Evolutionary conservation across 176 grass and related monocot genomes (phyloP), one percentile per base, ranked within the genome.

Genomic region (Puya raimondii): DNA sequence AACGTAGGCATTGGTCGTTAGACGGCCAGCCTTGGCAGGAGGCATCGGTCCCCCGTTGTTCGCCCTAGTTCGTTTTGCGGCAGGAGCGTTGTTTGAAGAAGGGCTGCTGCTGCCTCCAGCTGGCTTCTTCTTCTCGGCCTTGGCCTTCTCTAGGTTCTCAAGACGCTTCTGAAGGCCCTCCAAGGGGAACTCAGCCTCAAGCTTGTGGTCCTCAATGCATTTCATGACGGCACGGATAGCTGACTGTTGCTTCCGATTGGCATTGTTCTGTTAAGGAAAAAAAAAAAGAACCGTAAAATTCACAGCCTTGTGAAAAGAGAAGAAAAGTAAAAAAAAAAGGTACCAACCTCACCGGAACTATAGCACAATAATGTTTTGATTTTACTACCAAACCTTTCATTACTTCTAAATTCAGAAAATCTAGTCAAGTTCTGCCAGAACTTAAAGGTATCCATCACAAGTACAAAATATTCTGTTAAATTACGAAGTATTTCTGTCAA

Each of bases 21-120:
- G 80, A 73, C 83, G 85, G 57, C 92, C 92, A 65, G 92, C 85
- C 85, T 91, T 96, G n/a, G 92, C 83, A 66, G 86, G 92, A 84
- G 85, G 88, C 85, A 91, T 91, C 73, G 92, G 92, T 16, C 88
- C 88, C 33, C 85, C 85, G 56, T 81, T 80, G 68, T 77, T 96
- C 2, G 88, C 80, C 15, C 92, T 83, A 7, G 82, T 96, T 9
- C 92, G 82, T 66, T 96, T 96, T 64, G 42, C 89, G 25, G 91
- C 86, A 77, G 91, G 91, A 10, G 78, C 91, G 21, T 42, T 42
- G 33, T 42, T 42, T 42, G 56, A 16, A 61, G 56, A 20, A 21
- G 54, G n/a, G 9, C 16, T 18, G 20, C 54, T 18, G 21, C 56
- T 20, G 48, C 65, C 14, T 8, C 42, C 27, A 15, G 78, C 49